These are phyloP conservation scores for Corinectria fuckeliana DNA, from an alignment of 2,329 filamentous ascomycete genomes.

Conservation along the genomic window DNA sequence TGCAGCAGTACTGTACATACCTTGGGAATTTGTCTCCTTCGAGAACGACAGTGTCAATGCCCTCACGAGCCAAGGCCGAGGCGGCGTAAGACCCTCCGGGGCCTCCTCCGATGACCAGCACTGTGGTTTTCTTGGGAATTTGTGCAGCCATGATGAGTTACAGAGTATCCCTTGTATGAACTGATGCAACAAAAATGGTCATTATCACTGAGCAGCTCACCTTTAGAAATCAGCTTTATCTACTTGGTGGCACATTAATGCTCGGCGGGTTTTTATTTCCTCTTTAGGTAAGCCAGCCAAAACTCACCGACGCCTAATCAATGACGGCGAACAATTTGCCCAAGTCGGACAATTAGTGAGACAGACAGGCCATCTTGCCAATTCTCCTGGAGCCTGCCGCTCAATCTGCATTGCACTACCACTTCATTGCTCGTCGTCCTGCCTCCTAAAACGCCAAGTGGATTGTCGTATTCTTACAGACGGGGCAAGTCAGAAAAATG, in stretches of 20 bases:
- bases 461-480: neutral
- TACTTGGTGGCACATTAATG: neutral
- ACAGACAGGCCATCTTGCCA: neutral
- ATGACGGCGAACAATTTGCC: neutral
- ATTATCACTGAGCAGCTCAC: neutral
- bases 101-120: slow-evolving; percentile 14
- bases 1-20: too few relatives aligned
- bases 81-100: slow-evolving; percentile 15
- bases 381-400: slow-evolving; percentile 8
- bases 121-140: slow-evolving; percentile 15
- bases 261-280: slow-evolving; percentile 13
- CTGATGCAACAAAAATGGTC: neutral
- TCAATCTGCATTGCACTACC: neutral
- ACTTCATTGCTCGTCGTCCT: neutral
- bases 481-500: neutral
- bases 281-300: neutral
- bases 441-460: neutral
- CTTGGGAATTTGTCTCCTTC: slow-evolving; percentile 17
- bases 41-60: slow-evolving; percentile 7
- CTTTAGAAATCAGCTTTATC: slow-evolving; percentile 9
- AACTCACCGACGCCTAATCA: slow-evolving; percentile 5
- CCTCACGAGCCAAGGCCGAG: slow-evolving; percentile 12
- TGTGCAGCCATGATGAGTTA: slow-evolving; percentile 10
- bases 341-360: slow-evolving; percentile 12
- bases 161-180: neutral